Evolutionary conservation across 345 rosid species (phyloP), one percentile per base, ranked within the genome.

Genomic region (Acer campestre): DNA sequence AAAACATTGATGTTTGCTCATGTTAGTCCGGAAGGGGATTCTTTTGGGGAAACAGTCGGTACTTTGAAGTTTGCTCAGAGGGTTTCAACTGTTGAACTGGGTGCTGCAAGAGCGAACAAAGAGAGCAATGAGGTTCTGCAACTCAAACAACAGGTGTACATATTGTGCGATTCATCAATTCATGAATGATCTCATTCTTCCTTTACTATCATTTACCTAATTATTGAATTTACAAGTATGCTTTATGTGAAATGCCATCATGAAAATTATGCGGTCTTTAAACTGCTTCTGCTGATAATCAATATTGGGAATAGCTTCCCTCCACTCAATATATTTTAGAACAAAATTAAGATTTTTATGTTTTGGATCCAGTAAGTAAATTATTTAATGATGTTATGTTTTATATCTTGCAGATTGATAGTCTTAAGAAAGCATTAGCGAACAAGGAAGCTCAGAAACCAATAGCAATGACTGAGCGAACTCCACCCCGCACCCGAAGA

Each of bases 1-100:
- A 94, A 96, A 77, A 94, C 97, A 16, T 78, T 94, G 75, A 96
- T 94, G 98, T 90, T 96, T 87, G 97, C 97, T 74, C 98, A 96
- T 83, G 80, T 91, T 77, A 94, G 95, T 78, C 97, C 99, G 3
- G 97, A 96, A 78, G 94, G 75, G 71, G 94, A 89, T 81, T 96
- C 97, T 40, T 88, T 88, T 38, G 84, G 88, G 22, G 98, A 96
- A 83, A 92, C 98, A 61, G 72, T 94, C 22, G 92, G 97, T 81
- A 96, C 99, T 68, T 77, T 94, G 84, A 92, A 94, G 84, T 94
- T 96, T 76, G 98, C 97, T 80, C 97, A 88, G 75, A 90, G 98
- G 80, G 97, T 88, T 61, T 92, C 97, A 20, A 87, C 88, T 0
- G 92, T 94, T 18, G 97, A 94, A 78, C 97, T 91, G 65, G 97